phyloP scores from a whole-genome alignment of 2,329 filamentous ascomycete genomes.

The Plenodomus biglobosus region DNA sequence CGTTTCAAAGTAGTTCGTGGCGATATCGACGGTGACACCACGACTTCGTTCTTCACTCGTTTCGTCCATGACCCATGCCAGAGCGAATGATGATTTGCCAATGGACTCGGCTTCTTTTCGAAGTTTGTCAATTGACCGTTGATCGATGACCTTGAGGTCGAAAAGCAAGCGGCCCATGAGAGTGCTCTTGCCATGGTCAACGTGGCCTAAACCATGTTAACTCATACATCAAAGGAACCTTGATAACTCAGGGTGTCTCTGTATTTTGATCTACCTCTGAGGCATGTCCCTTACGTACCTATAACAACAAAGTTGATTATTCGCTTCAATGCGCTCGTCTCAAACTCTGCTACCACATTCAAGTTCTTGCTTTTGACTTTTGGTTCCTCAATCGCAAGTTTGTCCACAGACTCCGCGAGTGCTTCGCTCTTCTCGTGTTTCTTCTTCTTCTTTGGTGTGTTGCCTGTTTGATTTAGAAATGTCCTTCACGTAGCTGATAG shows the following conservation, averaged over 20 bases:
- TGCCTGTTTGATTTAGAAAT: conserved; percentile 29
- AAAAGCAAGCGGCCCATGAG: conserved; percentile 93
- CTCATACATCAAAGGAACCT: too few relatives aligned
- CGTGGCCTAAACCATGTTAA: conserved; percentile 66
- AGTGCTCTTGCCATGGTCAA: conserved; percentile 96
- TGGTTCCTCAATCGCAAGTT: conserved; percentile 54
- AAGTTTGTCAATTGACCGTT: conserved; percentile 85
- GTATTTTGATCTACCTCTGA: too few relatives aligned
- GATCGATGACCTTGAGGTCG: conserved; percentile 84
- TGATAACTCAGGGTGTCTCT: too few relatives aligned
- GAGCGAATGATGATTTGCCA: conserved; percentile 91
- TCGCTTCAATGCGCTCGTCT: conserved; percentile 73
- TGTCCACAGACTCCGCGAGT: conserved; percentile 52
- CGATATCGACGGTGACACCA: conserved; percentile 95
- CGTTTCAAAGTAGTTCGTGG: conserved; percentile 92
- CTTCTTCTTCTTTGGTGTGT: conserved; percentile 34
- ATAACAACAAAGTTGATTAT: conserved; percentile 91
- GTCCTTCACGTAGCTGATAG: conserved; percentile 3
- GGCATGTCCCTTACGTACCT: conserved; percentile 65
- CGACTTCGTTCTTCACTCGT: conserved; percentile 83
- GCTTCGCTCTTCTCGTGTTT: conserved; percentile 24
- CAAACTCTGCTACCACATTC: conserved; percentile 79
- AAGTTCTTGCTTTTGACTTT: conserved; percentile 73
- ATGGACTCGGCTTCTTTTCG: conserved; percentile 85
- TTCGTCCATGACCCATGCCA: conserved; percentile 97